phyloP scores from a whole-genome alignment of 2,329 filamentous ascomycete species.

The Cadophora gregata region DNA sequence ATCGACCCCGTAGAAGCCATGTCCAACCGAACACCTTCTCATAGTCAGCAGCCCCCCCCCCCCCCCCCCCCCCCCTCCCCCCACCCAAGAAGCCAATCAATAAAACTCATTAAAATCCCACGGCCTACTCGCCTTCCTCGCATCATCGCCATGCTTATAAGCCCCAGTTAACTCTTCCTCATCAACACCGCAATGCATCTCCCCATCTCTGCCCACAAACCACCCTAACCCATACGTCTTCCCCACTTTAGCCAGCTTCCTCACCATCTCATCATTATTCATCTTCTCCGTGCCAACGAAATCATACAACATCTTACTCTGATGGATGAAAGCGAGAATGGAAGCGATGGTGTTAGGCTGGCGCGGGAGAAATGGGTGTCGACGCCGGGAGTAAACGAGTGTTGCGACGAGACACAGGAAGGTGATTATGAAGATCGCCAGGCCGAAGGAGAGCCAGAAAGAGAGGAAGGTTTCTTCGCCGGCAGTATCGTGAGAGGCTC shows the following conservation, averaged over 20 bases:
- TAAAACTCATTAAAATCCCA: conserved; percentile 42
- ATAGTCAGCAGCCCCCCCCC: no score
- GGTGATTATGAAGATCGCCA: conserved; percentile 66
- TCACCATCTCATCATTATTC: conserved; percentile 65
- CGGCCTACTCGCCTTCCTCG: conserved; percentile 41
- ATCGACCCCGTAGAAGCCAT: background rate
- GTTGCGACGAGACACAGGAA: conserved; percentile 62
- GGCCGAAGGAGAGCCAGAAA: conserved; percentile 68
- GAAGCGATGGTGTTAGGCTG: conserved; percentile 81
- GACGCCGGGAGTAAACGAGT: conserved; percentile 65
- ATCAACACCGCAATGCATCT: conserved; percentile 78
- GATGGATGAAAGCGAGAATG: conserved; percentile 78
- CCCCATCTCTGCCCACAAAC: conserved; percentile 75
- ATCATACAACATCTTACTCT: conserved; percentile 78
- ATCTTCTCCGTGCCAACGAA: conserved; percentile 70
- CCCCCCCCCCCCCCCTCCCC: no score
- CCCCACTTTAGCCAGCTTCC: conserved; percentile 61
- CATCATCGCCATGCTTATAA: conserved; percentile 62
- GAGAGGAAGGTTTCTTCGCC: conserved; percentile 66
- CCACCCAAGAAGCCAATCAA: conserved; percentile 25
- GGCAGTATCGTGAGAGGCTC: conserved; percentile 47
- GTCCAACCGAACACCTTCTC: no score
- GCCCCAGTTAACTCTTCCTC: conserved; percentile 71
- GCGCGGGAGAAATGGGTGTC: conserved; percentile 74
- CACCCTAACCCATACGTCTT: conserved; percentile 79